These are phyloP conservation scores for Actinomortierella ambigua DNA, from an alignment of 371 early-diverging fungal genomes.

Conservation along the genomic window DNA sequence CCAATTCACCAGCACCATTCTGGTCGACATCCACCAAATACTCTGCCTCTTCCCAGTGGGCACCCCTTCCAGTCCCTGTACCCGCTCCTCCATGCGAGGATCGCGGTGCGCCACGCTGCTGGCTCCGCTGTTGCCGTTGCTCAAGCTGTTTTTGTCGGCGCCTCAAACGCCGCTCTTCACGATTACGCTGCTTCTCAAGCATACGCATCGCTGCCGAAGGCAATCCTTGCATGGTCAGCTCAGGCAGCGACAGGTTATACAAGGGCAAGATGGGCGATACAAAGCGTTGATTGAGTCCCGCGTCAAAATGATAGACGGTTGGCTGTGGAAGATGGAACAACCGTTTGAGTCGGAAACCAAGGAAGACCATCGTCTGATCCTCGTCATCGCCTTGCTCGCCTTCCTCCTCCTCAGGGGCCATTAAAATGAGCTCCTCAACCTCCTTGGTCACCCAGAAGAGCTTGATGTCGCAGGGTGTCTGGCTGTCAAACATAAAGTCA, in stretches of 20 bases:
- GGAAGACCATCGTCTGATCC: no score
- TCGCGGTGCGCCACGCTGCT: background rate
- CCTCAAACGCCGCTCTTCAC: no score
- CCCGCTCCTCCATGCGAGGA: background rate
- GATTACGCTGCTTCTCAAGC: conserved; percentile 20
- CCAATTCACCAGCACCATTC: no score
- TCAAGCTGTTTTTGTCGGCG: no score
- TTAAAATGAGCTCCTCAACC: conserved; percentile 9
- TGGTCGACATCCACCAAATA: conserved; percentile 7
- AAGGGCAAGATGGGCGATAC: conserved; percentile 38
- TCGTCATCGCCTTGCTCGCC: conserved; percentile 9
- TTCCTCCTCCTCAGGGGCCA: no score
- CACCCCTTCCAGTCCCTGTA: background rate
- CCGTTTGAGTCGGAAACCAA: conserved; percentile 32
- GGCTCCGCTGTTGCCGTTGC: conserved; percentile 14
- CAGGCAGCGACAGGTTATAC: conserved; percentile 42
- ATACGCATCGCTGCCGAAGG: conserved; percentile 40
- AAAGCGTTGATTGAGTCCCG: conserved; percentile 43
- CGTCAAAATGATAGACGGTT: conserved; percentile 39
- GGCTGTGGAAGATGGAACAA: conserved; percentile 40
- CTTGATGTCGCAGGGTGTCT: conserved; percentile 40
- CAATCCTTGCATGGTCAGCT: conserved; percentile 42
- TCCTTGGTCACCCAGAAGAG: conserved; percentile 44
- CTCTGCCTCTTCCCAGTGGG: conserved; percentile 1
- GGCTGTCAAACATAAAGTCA: conserved; percentile 36